Evolutionary conservation across 1,284 basidiomycete genomes (phyloP), one percentile per base, ranked within the genome.

Genomic region (Rhizoctonia solani): DNA sequence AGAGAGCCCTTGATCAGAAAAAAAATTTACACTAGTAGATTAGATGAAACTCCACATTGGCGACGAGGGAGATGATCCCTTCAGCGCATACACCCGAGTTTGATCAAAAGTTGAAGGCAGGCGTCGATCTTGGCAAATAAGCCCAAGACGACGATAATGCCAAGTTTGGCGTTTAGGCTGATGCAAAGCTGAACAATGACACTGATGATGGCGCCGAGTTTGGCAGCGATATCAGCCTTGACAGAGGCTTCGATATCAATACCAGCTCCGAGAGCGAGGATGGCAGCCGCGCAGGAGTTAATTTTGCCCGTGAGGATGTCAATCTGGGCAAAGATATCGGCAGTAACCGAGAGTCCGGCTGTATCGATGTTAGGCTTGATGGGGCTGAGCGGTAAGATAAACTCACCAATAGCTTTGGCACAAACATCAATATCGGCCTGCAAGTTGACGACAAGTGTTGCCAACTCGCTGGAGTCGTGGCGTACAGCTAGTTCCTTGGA

Each of bases 401-500:
- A 47, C 44, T 23, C n/a, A 59, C 56, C 56, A 21, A 59, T 11
- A 11, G 11, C 56, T 19, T 8, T 8, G 8, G 21, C 41, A 9
- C 21, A 6, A 21, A 34, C 8, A 13, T 29, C 11, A 1, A 59
- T 29, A 3, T 19, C 16, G 25, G 9, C n/a, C 8, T 47, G 32
- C 11, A 59, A 11, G 1, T 46, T 11, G 6, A 11, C 42, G n/a
- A 41, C 1, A 1, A 30, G 27, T 6, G 2, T 37, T 23, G 41
- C 42, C 3, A 59, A 1, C 5, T 13, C 44, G 25, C 32, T n/a
- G 8, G 23, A 25, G 1, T n/a, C 8, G 27, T 29, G 4, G 23
- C 58, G 58, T 5, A n/a, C 34, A 14, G 61, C 50, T 23, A 65
- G 37, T 4, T n/a, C 61, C 1, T 46, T 44, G 25, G 27, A 44